A percentile compares a stretch with the other conserved stretches of the same genome.
These are phyloP conservation scores for Wickerhamomyces xylosicus DNA, from an alignment of 805 yeast species.

Conservation along the genomic window DNA sequence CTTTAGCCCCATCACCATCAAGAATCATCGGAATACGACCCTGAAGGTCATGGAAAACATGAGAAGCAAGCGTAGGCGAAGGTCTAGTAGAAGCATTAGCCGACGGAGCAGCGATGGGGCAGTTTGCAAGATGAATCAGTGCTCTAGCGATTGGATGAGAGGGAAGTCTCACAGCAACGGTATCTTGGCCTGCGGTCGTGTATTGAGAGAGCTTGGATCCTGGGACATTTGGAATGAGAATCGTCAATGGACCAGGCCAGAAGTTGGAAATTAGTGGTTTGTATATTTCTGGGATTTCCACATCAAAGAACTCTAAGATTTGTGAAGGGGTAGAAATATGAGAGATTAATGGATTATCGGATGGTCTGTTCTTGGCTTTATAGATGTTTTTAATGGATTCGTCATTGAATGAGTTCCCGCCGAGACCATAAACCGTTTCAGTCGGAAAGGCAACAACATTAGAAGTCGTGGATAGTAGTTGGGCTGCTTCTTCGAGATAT, in stretches of 20 bases:
- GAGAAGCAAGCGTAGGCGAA: slow-evolving; percentile 82
- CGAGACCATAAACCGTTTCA: slow-evolving; percentile 94
- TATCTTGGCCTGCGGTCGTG: slow-evolving; percentile 81
- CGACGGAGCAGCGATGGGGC: slow-evolving; percentile 95
- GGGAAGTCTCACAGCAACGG: slow-evolving; percentile 91
- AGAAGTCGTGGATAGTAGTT: slow-evolving; percentile 35
- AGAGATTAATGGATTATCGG: slow-evolving; percentile 89
- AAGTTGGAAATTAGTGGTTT: slow-evolving; percentile 50
- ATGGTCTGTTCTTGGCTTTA: slow-evolving; percentile 84
- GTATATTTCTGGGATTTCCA: slow-evolving; percentile 60
- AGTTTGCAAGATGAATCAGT: slow-evolving; percentile 68
- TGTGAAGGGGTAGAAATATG: slow-evolving; percentile 78
- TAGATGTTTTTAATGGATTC: slow-evolving; percentile 70
- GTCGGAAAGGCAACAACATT: slow-evolving; percentile 89
- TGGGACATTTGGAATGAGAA: slow-evolving; percentile 53
- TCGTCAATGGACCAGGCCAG: slow-evolving; percentile 97
- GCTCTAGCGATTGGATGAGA: slow-evolving; percentile 85
- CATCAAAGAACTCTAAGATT: slow-evolving; percentile 44
- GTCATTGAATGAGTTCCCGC: slow-evolving; percentile 74
- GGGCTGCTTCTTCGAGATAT: slow-evolving; percentile 50
- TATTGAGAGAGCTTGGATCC: slow-evolving; percentile 48
- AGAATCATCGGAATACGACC: slow-evolving; percentile 75
- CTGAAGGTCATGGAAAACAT: slow-evolving; percentile 71
- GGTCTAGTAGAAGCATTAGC: slow-evolving; percentile 96
- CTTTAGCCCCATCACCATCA: slow-evolving; percentile 84